Evolutionary conservation across 352 stramenopile genomes (phyloP).

Genomic region (Pythium grandisporangium): DNA sequence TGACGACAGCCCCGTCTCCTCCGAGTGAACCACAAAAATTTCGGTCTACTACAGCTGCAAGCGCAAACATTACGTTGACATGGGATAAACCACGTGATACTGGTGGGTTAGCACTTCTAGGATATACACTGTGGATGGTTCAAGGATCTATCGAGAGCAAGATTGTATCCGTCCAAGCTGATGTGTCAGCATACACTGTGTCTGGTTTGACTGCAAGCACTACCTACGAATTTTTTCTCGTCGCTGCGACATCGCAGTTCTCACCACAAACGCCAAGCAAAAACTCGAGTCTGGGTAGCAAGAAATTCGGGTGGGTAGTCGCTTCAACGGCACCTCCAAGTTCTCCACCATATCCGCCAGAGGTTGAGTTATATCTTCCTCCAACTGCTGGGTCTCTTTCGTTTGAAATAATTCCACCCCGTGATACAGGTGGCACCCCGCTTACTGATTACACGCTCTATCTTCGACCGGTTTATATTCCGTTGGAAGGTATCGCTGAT

Average conservation of each 20-base stretch:
- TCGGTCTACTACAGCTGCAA: neutral
- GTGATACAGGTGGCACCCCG: conserved; percentile 22
- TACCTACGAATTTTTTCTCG: conserved; percentile 21
- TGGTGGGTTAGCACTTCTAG: conserved; percentile 21
- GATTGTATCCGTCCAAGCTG: too few relatives aligned
- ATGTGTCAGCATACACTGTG: conserved; percentile 6
- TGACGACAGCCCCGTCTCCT: conserved; percentile 20
- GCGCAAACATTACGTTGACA: conserved; percentile 14
- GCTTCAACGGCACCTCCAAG: too few relatives aligned
- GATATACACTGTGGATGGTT: conserved; percentile 12
- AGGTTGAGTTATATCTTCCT: too few relatives aligned
- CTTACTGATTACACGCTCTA: conserved; percentile 27
- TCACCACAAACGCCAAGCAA: conserved; percentile 3
- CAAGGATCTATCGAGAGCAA: too few relatives aligned
- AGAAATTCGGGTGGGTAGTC: too few relatives aligned
- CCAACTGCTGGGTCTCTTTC: conserved; percentile 24
- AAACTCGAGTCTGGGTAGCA: too few relatives aligned
- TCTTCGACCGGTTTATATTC: too few relatives aligned
- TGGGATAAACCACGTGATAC: conserved; percentile 27
- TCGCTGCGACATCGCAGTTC: conserved; percentile 14
- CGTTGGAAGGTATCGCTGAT: too few relatives aligned
- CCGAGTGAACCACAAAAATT: conserved; percentile 19
- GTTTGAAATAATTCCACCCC: conserved; percentile 18
- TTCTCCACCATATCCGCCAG: too few relatives aligned
- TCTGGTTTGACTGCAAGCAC: conserved; percentile 23